Percentiles rank a stretch among this genome's conserved stretches.
phyloP scores from a whole-genome alignment of 345 rosid genomes.

The Salix purpurea region DNA sequence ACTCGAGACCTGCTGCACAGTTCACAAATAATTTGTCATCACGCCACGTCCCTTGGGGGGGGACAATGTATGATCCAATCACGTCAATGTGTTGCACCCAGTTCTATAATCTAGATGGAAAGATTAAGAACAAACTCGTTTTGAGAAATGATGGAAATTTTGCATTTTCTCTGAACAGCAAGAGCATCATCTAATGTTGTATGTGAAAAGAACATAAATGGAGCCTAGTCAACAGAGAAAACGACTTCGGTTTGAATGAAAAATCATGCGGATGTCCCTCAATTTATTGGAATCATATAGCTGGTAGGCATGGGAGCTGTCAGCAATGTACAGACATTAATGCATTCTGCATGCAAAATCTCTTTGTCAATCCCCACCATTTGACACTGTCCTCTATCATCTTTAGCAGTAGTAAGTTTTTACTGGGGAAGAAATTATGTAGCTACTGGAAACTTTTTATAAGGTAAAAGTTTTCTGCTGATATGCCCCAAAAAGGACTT shows the following conservation, averaged over 20 bases:
- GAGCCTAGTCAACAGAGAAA: neutral
- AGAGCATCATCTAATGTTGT: neutral
- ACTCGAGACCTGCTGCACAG: too few relatives aligned
- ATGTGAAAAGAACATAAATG: neutral
- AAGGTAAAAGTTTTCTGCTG: neutral
- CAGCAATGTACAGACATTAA: neutral
- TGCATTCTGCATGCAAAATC: neutral
- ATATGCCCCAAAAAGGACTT: neutral
- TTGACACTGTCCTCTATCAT: neutral
- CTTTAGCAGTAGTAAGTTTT: neutral
- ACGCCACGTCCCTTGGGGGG: accelerated
- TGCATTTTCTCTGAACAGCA: neutral
- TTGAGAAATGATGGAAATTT: neutral
- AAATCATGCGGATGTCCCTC: slow-evolving; percentile 2
- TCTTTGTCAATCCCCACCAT: neutral
- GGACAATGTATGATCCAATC: neutral
- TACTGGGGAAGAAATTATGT: neutral
- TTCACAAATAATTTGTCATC: accelerated
- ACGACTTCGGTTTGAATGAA: neutral
- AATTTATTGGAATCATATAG: neutral
- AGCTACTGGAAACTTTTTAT: neutral
- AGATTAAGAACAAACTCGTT: neutral
- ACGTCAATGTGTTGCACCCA: neutral
- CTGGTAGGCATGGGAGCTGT: slow-evolving; percentile 9
- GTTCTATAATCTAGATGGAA: neutral